Conservation (phyloP, 2,329 filamentous ascomycete genomes). For the Cladosporium oxysporum region DNA sequence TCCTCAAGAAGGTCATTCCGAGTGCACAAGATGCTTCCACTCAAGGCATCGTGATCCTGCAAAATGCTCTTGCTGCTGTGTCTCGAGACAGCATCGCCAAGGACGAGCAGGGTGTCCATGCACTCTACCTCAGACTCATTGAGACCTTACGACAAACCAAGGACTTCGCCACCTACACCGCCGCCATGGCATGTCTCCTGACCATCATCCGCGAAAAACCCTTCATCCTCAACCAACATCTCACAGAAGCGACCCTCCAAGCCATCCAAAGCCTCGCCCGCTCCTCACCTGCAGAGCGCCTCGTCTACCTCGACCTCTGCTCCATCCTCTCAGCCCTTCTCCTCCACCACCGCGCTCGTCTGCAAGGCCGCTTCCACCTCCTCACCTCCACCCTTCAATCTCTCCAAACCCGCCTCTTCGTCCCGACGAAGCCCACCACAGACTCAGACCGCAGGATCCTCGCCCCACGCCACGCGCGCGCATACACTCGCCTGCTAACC, state of each 20-base stretch:
- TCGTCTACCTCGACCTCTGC: conserved; percentile 57
- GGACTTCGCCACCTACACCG: conserved; percentile 18
- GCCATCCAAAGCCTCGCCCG: conserved; percentile 38
- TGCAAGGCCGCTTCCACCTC: conserved; percentile 63
- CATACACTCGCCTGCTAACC: conserved; percentile 58
- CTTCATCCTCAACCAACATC: conserved; percentile 46
- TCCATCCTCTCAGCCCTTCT: conserved; percentile 55
- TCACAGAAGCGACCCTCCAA: conserved; percentile 44
- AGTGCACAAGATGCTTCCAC: conserved; percentile 1
- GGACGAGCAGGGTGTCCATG: conserved; percentile 7
- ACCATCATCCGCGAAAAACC: conserved; percentile 32
- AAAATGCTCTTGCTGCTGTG: conserved; percentile 7
- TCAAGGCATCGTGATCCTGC: conserved; percentile 1
- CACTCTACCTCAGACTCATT: conserved; percentile 6
- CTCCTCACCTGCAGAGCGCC: conserved; percentile 31
- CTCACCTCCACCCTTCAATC: conserved; percentile 57
- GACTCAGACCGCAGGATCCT: conserved; percentile 31
- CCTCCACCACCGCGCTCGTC: conserved; percentile 57
- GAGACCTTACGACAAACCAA: not conserved
- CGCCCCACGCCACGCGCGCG: conserved; percentile 48
- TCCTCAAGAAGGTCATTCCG: not conserved
- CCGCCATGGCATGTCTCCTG: conserved; percentile 26
- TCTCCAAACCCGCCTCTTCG: conserved; percentile 59
- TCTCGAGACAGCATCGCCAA: not conserved
- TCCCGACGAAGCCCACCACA: conserved; percentile 38